Conservation (phyloP, 768 basidiomycete genomes). For the Mycena belliarum region DNA sequence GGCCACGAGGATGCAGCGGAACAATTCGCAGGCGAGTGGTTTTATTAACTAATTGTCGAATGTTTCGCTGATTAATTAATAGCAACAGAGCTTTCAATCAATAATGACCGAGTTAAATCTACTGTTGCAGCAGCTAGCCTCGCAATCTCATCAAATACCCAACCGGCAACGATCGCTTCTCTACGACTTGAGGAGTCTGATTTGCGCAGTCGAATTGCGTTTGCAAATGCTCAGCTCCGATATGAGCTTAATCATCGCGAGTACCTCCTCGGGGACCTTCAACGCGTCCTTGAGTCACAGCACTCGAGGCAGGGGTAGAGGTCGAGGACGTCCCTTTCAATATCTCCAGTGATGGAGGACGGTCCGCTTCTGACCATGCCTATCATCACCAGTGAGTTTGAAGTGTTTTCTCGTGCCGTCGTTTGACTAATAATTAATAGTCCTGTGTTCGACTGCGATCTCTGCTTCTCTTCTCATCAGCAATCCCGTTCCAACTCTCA, state of each 20-base stretch:
- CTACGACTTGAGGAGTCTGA: neutral
- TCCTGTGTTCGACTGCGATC: too few relatives aligned
- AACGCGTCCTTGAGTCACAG: neutral
- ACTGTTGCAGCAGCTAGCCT: neutral
- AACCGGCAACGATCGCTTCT: neutral
- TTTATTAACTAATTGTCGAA: too few relatives aligned
- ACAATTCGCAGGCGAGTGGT: neutral
- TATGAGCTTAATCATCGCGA: too few relatives aligned
- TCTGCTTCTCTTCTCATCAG: too few relatives aligned
- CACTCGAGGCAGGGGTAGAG: too few relatives aligned
- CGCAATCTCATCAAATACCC: neutral
- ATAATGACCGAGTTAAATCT: neutral
- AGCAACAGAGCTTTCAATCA: neutral
- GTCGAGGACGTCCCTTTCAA: neutral
- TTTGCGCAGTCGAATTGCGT: neutral
- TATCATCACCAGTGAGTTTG: too few relatives aligned
- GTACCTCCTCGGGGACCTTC: neutral
- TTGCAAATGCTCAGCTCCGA: too few relatives aligned
- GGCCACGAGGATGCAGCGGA: neutral
- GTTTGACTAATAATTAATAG: too few relatives aligned
- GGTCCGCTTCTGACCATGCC: neutral
- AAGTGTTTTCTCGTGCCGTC: too few relatives aligned
- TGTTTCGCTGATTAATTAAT: neutral
- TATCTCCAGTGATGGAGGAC: neutral
- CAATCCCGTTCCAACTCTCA: too few relatives aligned